Base-by-base conservation (phyloP, 768 basidiomycete genomes). In the Boletales sp. region DNA sequence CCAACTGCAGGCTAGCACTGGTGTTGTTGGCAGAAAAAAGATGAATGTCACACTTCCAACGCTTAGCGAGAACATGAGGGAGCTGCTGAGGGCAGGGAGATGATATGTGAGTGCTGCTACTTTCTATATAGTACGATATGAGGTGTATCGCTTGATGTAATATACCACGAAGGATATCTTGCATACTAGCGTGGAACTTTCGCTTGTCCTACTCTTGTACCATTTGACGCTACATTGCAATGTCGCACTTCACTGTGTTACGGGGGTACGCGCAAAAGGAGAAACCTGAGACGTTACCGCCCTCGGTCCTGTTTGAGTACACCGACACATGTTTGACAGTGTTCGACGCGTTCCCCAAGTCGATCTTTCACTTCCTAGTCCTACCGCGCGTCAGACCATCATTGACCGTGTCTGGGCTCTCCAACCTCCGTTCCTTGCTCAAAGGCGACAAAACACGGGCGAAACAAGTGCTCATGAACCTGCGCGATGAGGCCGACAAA, bases 281-380 rank as follows among this genome's bases (percentile, higher is more conserved):
- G 45, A 70, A 77, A 40, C 81, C 83, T 9, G 61, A 74, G 15
- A 70, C 64, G 5, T 67, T 90, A 15, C 85, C 90, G 1, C 62
- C 75, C 2, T 81, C 83, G 1, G 60, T 90, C 30, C 74, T 84
- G 18, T 82, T 88, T 58, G 72, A 74, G 25, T 71, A 80, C 54
- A 80, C 79, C 2, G 62, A 72, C 19, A 74, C 68, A 44, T 78
- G 82, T 8, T 57, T 90, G 41, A 85, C 83, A 6, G 70, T 93
- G 46, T 87, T 81, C 61, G 90, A 93, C 70, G 77, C 72, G 25
- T 93, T 75, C 62, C 87, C 87, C 5, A 93, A 93, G 68, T 83
- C 89, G 5, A 85, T 82, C 48, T 94, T 91, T 65, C 94, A 96
- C 69, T 87, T 93, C 61, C 77, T 96, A 39, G 68, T 95, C 48